Evolutionary conservation across 139 green algal species (phyloP).

Genomic region (Helicosporidium sp.): DNA sequence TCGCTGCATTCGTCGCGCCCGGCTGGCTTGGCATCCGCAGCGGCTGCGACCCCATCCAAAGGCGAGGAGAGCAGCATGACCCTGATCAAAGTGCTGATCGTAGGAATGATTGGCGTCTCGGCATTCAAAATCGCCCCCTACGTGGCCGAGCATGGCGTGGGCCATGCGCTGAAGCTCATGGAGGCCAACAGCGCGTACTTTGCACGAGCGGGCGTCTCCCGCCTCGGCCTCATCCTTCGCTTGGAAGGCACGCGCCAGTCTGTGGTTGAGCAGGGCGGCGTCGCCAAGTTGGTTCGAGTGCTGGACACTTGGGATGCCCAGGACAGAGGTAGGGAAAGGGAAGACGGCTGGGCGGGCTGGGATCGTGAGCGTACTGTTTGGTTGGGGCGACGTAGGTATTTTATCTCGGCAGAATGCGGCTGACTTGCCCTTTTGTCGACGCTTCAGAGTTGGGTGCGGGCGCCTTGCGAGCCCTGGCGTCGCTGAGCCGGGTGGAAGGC

Average conservation of each 20-base stretch:
- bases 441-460: no score
- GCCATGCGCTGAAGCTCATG: slow-evolving; percentile 4
- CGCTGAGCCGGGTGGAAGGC: no score
- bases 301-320: no score
- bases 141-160: slow-evolving; percentile 1
- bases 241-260: slow-evolving; percentile 2
- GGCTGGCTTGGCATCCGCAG: no score
- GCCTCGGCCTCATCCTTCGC: slow-evolving; percentile 6
- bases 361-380: no score
- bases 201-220: slow-evolving; percentile 2
- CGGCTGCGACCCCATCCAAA: neutral
- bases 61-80: neutral
- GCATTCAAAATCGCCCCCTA: neutral
- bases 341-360: no score
- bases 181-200: slow-evolving; percentile 8
- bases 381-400: no score
- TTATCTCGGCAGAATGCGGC: no score
- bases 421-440: no score
- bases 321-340: no score
- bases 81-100: neutral
- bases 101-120: slow-evolving; percentile 5
- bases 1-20: no score
- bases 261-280: neutral
- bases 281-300: slow-evolving; percentile 1
- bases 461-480: no score